These are phyloP conservation scores for Galeopsis tetrahit DNA, from an alignment of 257 asterid species.

Conservation along the genomic window DNA sequence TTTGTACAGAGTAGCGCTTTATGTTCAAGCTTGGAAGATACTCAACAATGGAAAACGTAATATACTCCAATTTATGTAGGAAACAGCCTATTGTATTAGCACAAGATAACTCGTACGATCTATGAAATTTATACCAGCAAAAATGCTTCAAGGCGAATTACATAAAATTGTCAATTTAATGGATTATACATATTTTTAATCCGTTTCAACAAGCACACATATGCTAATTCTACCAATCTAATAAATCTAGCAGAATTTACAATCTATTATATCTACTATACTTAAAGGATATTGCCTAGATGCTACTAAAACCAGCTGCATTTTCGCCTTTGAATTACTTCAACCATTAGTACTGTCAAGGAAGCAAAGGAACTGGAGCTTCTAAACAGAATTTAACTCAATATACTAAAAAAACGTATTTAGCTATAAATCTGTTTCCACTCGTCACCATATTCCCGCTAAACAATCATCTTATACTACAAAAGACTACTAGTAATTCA, in stretches of 20 bases:
- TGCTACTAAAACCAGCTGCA: conserved; percentile 2
- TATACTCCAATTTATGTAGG: background rate
- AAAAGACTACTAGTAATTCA: background rate
- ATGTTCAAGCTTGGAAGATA: background rate
- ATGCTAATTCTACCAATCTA: background rate
- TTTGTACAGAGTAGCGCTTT: background rate
- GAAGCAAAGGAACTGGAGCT: too few relatives aligned
- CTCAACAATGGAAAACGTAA: background rate
- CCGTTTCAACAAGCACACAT: background rate
- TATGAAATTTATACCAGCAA: background rate
- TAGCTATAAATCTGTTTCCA: background rate
- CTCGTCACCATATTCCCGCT: background rate
- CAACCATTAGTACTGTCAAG: too few relatives aligned
- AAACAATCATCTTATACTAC: conserved; percentile 14
- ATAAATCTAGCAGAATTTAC: background rate
- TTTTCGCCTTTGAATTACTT: background rate
- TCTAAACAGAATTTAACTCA: background rate
- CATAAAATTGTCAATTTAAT: background rate
- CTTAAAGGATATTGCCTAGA: background rate
- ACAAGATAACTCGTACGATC: background rate
- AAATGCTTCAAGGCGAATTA: background rate
- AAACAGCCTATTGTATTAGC: background rate
- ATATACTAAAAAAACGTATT: background rate
- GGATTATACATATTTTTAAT: background rate
- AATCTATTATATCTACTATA: background rate